A percentile compares a stretch with the other conserved stretches of the same genome.
These are phyloP conservation scores for Ustilago shanxiensis DNA, from an alignment of 1,284 basidiomycete species.

Conservation along the genomic window DNA sequence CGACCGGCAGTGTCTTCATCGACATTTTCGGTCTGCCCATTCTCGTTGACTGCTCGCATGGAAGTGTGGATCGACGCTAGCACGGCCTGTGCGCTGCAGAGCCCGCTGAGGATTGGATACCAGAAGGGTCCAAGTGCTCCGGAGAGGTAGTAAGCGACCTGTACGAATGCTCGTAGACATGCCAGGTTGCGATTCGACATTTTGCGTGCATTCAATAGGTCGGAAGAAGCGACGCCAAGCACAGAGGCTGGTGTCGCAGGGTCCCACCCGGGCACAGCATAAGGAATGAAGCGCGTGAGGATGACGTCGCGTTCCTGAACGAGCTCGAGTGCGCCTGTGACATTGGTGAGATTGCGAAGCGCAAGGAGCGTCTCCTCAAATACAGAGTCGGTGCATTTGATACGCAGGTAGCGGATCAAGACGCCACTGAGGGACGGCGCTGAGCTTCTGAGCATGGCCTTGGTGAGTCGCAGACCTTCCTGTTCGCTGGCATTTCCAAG, in stretches of 20 bases:
- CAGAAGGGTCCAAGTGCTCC: slow-evolving; percentile 87
- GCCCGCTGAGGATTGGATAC: slow-evolving; percentile 84
- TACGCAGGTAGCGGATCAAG: slow-evolving; percentile 87
- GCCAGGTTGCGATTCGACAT: slow-evolving; percentile 90
- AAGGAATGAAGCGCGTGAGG: slow-evolving; percentile 85
- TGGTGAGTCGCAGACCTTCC: slow-evolving; percentile 76
- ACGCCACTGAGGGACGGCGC: slow-evolving; percentile 92
- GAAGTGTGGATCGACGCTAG: slow-evolving; percentile 24
- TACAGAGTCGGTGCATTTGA: slow-evolving; percentile 86
- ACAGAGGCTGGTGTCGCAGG: slow-evolving; percentile 17
- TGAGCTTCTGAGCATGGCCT: slow-evolving; percentile 83
- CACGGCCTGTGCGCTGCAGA: slow-evolving; percentile 52
- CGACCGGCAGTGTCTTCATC: slow-evolving; percentile 16
- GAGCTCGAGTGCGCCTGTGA: slow-evolving; percentile 87
- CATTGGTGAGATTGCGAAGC: slow-evolving; percentile 86
- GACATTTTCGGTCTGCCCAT: background rate
- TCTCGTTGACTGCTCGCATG: background rate
- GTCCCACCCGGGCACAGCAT: slow-evolving; percentile 76
- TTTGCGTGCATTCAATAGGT: slow-evolving; percentile 66
- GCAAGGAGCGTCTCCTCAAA: slow-evolving; percentile 85
- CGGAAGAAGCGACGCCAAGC: slow-evolving; percentile 9
- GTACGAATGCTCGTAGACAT: slow-evolving; percentile 85
- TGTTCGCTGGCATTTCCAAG: slow-evolving; percentile 18
- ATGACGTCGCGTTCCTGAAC: slow-evolving; percentile 91
- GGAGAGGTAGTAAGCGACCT: slow-evolving; percentile 83